Base-by-base conservation (phyloP, 1,284 basidiomycete genomes). In the Pterulicium gracile region DNA sequence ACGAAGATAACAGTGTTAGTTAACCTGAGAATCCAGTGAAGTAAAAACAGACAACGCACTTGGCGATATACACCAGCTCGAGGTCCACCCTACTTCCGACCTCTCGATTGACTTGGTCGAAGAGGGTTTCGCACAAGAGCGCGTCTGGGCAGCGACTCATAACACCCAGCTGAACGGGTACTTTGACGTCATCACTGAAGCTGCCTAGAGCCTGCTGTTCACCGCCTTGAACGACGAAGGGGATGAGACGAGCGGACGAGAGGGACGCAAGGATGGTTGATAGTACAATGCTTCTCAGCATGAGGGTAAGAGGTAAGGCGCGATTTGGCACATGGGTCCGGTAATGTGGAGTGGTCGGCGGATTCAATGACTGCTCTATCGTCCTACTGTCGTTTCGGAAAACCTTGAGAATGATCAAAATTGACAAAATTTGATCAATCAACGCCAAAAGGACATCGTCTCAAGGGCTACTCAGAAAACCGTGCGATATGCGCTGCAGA, bases 81-180 rank as follows among this genome's bases (percentile, higher is more conserved):
- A 93, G 59, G 55, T 88, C 72, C 41, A 91, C 66, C 64, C 85
- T 89, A 53, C 75, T 64, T 4, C 66, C 66, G 1, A 83, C 79
- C 47, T 70, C 66, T 34, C 72, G 63, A 27, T 91, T 59, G 19
- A 91, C 88, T 46, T 75, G 64, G 56, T 89, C 77, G 62, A 92
- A 89, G 1, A 86, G 70, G 15, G 69, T 66, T 61, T 94, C 89
- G 58, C 89, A 93, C 14, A 82, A 56, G 19, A 88, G 58, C 3
- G 85, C 85, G 52, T 89, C 87, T 1, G 84, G 83, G 58, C 86
- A 87, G 41, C 72, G 74, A 54, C 81, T 83, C 84, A 87, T 88
- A 35, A 88, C 84, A 18, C 82, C 85, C 18, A 88, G 66, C 34
- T 70, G 56, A 10, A 72, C 62, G 10, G 70, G 69, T 1, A 72